A percentile compares a stretch with the other conserved stretches of the same genome.
Evolutionary conservation across 139 green algal genomes (phyloP).

Genomic region (Chlorella sorokiniana): DNA sequence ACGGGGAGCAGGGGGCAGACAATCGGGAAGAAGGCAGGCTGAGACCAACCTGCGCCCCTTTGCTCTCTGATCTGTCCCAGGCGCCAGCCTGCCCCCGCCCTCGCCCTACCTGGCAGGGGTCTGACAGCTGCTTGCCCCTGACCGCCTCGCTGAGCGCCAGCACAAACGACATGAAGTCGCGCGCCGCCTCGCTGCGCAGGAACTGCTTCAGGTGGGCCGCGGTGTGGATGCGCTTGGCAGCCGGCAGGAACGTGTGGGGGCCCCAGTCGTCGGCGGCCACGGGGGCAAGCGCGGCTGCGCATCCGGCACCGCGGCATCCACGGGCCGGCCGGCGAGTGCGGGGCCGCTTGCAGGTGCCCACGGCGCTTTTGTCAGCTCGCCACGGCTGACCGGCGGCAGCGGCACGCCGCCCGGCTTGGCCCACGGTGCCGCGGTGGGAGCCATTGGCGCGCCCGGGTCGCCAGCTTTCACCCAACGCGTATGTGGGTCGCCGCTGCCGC

Average conservation of each 20-base stretch:
- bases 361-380: conserved; percentile 27
- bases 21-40: background rate
- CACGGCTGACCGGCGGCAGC: conserved; percentile 23
- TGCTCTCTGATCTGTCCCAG: background rate
- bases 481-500: background rate
- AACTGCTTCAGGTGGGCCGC: conserved; percentile 62
- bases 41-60: background rate
- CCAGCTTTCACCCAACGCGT: background rate
- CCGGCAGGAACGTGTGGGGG: conserved; percentile 23
- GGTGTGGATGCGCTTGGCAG: conserved; percentile 54
- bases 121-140: conserved; percentile 58
- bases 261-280: background rate
- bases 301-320: conserved; percentile 35
- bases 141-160: conserved; percentile 78
- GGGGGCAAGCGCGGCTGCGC: background rate
- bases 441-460: background rate
- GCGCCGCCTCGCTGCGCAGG: conserved; percentile 47
- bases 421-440: background rate
- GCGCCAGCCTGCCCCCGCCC: background rate
- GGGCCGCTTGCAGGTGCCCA: conserved; percentile 10
- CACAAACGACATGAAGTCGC: conserved; percentile 86
- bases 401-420: background rate
- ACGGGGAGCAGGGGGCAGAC: conserved; percentile 3
- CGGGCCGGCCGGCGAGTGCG: background rate
- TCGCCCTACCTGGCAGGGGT: conserved; percentile 39